Conservation (phyloP, 2,329 filamentous ascomycete species). For the Paraconiothyrium sp. region DNA sequence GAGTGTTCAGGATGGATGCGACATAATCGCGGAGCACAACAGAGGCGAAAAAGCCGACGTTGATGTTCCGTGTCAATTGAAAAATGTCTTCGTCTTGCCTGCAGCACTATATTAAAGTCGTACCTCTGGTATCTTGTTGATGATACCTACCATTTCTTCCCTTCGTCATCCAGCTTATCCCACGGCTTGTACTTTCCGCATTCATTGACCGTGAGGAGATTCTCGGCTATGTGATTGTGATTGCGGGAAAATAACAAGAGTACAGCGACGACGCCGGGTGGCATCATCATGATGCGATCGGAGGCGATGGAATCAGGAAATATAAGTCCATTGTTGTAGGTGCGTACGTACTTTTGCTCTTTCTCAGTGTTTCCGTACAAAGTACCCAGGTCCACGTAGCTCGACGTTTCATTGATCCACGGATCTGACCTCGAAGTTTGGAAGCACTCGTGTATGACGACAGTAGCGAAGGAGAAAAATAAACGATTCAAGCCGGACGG, state of each 20-base stretch:
- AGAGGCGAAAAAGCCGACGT: conserved; percentile 62
- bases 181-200: conserved; percentile 74
- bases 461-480: conserved; percentile 75
- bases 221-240: conserved; percentile 82
- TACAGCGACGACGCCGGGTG: conserved; percentile 73
- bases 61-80: conserved; percentile 58
- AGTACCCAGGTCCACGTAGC: conserved; percentile 75
- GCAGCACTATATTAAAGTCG: neutral
- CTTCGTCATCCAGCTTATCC: conserved; percentile 57
- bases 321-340: conserved; percentile 68
- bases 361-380: conserved; percentile 75
- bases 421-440: conserved; percentile 68
- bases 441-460: conserved; percentile 68
- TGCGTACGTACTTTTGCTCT: conserved; percentile 58
- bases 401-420: conserved; percentile 71
- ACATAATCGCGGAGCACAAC: conserved; percentile 82
- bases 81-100: conserved; percentile 58
- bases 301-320: conserved; percentile 74
- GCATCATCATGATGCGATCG: conserved; percentile 68
- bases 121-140: neutral
- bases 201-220: conserved; percentile 83
- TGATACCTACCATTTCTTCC: conserved; percentile 26
- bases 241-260: conserved; percentile 75
- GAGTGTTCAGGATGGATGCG: conserved; percentile 76
- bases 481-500: conserved; percentile 76